phyloP scores from a whole-genome alignment of 371 early-diverging fungal species.

The Rhizopus arrhizus region DNA sequence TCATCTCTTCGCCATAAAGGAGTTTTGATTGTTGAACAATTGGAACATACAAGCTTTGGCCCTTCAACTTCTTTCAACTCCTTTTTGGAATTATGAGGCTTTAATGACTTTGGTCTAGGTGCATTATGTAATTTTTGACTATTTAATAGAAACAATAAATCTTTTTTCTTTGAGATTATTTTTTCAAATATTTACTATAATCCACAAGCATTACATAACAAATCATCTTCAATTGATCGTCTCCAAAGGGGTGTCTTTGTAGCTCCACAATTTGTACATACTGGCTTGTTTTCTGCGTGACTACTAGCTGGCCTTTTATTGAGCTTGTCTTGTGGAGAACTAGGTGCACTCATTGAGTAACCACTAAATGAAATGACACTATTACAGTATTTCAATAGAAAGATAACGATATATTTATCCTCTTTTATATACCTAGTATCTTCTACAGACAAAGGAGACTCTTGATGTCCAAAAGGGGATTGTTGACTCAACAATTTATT shows the following conservation, averaged over 20 bases:
- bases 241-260: constrained; percentile 95
- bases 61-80: constrained; percentile 29
- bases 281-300: constrained; percentile 26
- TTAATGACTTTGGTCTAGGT: constrained; percentile 55
- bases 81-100: constrained; percentile 22
- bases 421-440: neutral
- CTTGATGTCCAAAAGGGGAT: neutral
- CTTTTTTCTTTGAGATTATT: too few relatives aligned
- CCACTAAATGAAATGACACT: neutral
- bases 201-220: constrained; percentile 93
- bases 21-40: constrained; percentile 86
- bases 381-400: neutral
- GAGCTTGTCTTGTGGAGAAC: neutral
- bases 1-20: constrained; percentile 93
- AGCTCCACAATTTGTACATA: constrained; percentile 85
- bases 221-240: constrained; percentile 74
- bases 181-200: constrained; percentile 58
- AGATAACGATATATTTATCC: neutral
- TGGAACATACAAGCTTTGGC: constrained; percentile 66
- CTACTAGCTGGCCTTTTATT: constrained; percentile 12
- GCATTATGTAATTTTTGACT: constrained; percentile 70
- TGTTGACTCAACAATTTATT: constrained; percentile 22
- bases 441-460: neutral
- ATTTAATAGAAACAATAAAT: neutral
- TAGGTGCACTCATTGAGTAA: neutral